phyloP scores from a whole-genome alignment of 345 rosid genomes.

The Camelina neglecta region DNA sequence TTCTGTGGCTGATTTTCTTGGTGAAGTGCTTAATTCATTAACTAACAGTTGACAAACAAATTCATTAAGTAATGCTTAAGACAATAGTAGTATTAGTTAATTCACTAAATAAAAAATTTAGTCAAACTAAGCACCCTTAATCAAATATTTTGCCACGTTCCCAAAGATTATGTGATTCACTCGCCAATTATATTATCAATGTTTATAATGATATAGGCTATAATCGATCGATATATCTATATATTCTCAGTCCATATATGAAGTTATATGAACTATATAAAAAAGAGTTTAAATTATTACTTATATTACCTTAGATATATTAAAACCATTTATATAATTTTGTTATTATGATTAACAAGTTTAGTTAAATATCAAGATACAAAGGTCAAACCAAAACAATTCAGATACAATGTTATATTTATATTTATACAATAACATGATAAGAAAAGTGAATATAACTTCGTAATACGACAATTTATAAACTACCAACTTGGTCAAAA shows the following conservation, averaged over 20 bases:
- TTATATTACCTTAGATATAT: neutral
- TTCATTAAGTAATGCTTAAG: neutral
- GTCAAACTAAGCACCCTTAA: constrained; percentile 26
- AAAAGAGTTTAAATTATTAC: neutral
- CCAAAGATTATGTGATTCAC: neutral
- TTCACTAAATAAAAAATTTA: neutral
- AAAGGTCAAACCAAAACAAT: neutral
- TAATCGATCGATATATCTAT: neutral
- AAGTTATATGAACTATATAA: neutral
- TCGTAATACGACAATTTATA: neutral
- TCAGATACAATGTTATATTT: too few relatives aligned
- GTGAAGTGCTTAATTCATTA: constrained; percentile 27
- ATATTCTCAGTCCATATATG: neutral
- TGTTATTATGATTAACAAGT: neutral
- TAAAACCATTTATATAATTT: neutral
- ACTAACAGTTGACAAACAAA: constrained; percentile 16
- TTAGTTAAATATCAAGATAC: neutral
- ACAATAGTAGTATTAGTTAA: neutral
- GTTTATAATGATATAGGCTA: neutral
- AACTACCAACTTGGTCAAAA: neutral
- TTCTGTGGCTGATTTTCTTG: constrained; percentile 18
- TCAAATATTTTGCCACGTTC: constrained; percentile 16
- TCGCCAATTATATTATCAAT: neutral
- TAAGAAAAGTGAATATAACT: neutral
- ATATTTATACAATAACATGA: neutral